Evolutionary conservation across 2,329 filamentous ascomycete genomes (phyloP).

Genomic region (Pseudovirgaria hyperparasitica): DNA sequence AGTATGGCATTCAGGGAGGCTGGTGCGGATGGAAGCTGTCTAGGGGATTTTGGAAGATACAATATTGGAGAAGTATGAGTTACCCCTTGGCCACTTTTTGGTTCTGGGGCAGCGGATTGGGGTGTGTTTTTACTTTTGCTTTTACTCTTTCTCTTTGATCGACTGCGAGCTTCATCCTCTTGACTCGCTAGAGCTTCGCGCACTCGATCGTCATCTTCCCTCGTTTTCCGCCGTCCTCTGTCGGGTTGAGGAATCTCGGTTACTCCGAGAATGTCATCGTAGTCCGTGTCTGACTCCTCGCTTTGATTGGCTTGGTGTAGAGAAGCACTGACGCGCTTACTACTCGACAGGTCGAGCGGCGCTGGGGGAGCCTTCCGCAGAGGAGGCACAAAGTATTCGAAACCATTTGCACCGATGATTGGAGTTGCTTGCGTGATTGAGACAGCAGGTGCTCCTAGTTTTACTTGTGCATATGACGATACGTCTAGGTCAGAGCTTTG

Average conservation of each 20-base stretch:
- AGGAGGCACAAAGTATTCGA: conserved; percentile 26
- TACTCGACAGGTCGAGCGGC: conserved; percentile 57
- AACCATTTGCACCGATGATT: conserved; percentile 20
- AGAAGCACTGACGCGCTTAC: conserved; percentile 29
- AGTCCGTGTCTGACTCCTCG: conserved; percentile 69
- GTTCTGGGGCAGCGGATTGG: conserved; percentile 13
- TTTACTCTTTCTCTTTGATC: conserved; percentile 59
- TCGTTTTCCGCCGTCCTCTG: conserved; percentile 68
- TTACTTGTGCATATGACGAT: too few species aligned
- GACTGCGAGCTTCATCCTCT: conserved; percentile 57
- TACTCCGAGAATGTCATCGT: conserved; percentile 64
- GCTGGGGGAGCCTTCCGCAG: conserved; percentile 74
- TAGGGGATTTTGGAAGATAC: conserved; percentile 26
- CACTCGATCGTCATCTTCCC: conserved; percentile 74
- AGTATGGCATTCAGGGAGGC: conserved; percentile 32
- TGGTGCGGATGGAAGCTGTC: conserved; percentile 19
- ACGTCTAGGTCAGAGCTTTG: too few species aligned
- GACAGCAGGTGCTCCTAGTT: conserved; percentile 20
- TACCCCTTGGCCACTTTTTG: conserved; percentile 14
- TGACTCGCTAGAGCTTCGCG: conserved; percentile 55
- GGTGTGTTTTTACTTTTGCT: conserved; percentile 38
- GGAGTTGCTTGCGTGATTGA: conserved; percentile 27
- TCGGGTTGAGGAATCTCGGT: conserved; percentile 46
- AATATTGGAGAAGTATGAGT: too few species aligned
- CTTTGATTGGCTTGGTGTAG: conserved; percentile 30